These are phyloP conservation scores for Metschnikowia colocasiae DNA, from an alignment of 805 yeast species.

Conservation along the genomic window DNA sequence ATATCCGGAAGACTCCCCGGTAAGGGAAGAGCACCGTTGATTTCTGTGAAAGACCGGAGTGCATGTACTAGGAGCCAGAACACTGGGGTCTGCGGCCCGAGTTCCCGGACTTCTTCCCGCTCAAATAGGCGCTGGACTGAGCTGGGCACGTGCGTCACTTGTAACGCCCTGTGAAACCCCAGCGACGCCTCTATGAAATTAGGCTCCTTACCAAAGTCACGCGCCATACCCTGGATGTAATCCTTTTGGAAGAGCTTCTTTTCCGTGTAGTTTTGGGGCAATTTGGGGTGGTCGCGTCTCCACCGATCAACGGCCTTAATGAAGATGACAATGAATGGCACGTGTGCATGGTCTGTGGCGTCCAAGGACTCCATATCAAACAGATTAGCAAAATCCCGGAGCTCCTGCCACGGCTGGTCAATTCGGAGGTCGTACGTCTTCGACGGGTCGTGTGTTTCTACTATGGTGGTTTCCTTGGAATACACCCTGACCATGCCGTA, in stretches of 20 bases:
- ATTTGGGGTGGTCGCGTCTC: slow-evolving; percentile 26
- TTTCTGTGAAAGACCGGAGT: slow-evolving; percentile 44
- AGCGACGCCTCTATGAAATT: slow-evolving; percentile 39
- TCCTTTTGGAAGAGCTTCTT: slow-evolving; percentile 37
- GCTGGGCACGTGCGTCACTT: slow-evolving; percentile 33
- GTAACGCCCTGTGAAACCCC: slow-evolving; percentile 36
- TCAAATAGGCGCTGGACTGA: slow-evolving; percentile 23
- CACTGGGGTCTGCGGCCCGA: slow-evolving; percentile 23
- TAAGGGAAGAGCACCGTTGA: slow-evolving; percentile 53
- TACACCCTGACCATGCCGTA: slow-evolving; percentile 57
- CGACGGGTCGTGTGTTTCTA: slow-evolving; percentile 71
- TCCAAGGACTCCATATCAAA: slow-evolving; percentile 46
- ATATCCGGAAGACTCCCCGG: slow-evolving; percentile 82
- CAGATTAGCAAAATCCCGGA: slow-evolving; percentile 47
- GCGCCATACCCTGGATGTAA: slow-evolving; percentile 34
- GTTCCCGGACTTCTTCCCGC: neutral
- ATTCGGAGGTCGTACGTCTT: slow-evolving; percentile 63
- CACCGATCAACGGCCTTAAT: slow-evolving; percentile 50
- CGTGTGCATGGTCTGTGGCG: slow-evolving; percentile 48
- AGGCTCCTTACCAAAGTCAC: slow-evolving; percentile 50
- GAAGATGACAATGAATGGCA: slow-evolving; percentile 66
- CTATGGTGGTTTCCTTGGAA: slow-evolving; percentile 56
- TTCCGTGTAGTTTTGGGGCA: slow-evolving; percentile 38
- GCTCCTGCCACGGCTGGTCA: slow-evolving; percentile 69
- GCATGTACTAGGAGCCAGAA: slow-evolving; percentile 68